Evolutionary conservation across 441 rosid genomes (phyloP), one percentile per base, ranked within the genome.

Genomic region (Cnidoscolus chayamansa): DNA sequence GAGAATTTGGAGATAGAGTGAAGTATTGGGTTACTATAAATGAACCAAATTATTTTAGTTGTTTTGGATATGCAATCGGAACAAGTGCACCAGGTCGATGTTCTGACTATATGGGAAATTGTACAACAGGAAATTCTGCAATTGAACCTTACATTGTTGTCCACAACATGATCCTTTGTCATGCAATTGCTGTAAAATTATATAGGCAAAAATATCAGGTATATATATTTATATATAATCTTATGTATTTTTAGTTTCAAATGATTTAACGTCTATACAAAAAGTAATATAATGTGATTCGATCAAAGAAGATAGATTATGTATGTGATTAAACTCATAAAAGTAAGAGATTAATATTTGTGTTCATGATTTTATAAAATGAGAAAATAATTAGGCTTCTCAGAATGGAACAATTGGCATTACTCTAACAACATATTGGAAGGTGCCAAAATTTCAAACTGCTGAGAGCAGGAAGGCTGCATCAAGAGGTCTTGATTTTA

Each of bases 1-100:
- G 74, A 25, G 70, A 17, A 47, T 86, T 81, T 72, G 94, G 92
- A 17, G 87, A 84, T 40, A 71, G 83, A 15, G 95, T 86, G 58
- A 85, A 83, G 68, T 62, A 85, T 9, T 90, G 95, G 95, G 81
- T 88, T 0, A 86, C 90, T 31, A 32, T 88, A 12, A 88, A 88
- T 19, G 89, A 88, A 57, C 90, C 90, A 13, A 58, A 57, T 30
- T 80, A 54, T 15, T 84, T 70, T 15, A 70, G 78, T 3, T 4
- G 10, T 0, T 72, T 61, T 0, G 94, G 90, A 12, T 87, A 86
- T 43, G 75, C 72, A 0, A 16, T 0, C 2, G 86, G 84, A 8
- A 0, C 4, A 35, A 0, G 0, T 65, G 84, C 94, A 0, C 90
- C 90, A 0, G 84, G 80, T 25, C 70, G 87, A 7, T 87, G 92